A percentile compares a stretch with the other conserved stretches of the same genome.
Evolutionary conservation across 805 yeast species (phyloP).

Genomic region (Suhomyces pyralidae): DNA sequence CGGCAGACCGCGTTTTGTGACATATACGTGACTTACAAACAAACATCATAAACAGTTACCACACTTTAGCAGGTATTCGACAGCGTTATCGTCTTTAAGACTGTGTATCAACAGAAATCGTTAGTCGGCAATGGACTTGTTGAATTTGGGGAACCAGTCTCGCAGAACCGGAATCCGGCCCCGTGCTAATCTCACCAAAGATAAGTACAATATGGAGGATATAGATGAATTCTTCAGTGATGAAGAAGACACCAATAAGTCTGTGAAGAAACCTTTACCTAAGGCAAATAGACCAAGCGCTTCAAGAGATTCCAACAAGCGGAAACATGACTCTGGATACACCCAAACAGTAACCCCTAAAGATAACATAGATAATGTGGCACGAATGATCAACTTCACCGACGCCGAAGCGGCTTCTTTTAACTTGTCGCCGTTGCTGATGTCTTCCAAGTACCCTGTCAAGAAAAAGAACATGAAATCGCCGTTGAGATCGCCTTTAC

Average conservation of each 20-base stretch:
- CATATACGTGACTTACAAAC: constrained; percentile 1
- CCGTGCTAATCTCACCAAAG: constrained; percentile 46
- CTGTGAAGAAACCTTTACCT: background rate
- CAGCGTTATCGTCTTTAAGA: background rate
- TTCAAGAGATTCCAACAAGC: constrained; percentile 6
- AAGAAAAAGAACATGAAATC: constrained; percentile 24
- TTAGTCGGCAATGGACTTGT: constrained; percentile 30
- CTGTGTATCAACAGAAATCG: background rate
- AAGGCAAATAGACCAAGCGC: background rate
- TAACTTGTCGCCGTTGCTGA: constrained; percentile 28
- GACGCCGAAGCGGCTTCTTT: constrained; percentile 29
- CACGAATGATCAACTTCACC: constrained; percentile 34
- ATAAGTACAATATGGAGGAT: constrained; percentile 64
- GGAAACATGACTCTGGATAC: background rate
- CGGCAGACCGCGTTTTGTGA: constrained; percentile 11
- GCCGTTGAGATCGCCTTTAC: constrained; percentile 30
- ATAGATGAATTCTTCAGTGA: constrained; percentile 66
- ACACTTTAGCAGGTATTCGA: background rate
- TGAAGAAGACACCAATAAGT: constrained; percentile 29
- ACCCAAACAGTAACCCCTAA: constrained; percentile 8
- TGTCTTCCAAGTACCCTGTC: constrained; percentile 14
- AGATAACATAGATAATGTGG: constrained; percentile 24
- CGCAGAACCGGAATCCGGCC: constrained; percentile 64
- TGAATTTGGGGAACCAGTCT: constrained; percentile 55
- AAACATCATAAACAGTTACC: constrained; percentile 1